Conservation (phyloP, 2,329 filamentous ascomycete species). For the Colletotrichum higginsianum region DNA sequence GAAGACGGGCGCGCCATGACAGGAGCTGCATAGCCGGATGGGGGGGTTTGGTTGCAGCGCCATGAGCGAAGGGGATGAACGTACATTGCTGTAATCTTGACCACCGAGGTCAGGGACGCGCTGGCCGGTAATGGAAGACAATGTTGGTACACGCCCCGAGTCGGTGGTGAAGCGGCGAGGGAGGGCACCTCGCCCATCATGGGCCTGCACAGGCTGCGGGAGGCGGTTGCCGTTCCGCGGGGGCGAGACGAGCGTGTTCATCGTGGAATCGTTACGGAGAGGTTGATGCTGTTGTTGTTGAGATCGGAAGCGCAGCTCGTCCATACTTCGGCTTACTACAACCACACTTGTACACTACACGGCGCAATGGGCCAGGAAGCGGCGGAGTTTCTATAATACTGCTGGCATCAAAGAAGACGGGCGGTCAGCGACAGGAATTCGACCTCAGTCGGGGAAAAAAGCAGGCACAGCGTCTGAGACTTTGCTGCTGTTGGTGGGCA, state of each 20-base stretch:
- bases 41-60: background rate
- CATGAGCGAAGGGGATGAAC: constrained; percentile 42
- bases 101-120: constrained; percentile 60
- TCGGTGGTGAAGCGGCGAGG: constrained; percentile 96
- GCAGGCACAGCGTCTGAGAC: background rate
- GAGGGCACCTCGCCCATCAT: constrained; percentile 82
- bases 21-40: background rate
- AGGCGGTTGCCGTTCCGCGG: constrained; percentile 78
- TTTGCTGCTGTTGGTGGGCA: background rate
- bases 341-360: constrained; percentile 62
- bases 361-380: constrained; percentile 50
- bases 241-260: constrained; percentile 82
- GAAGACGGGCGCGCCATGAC: background rate
- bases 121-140: constrained; percentile 73
- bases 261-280: constrained; percentile 81
- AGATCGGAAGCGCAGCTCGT: constrained; percentile 83
- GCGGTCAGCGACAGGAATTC: constrained; percentile 37
- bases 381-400: constrained; percentile 54
- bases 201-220: constrained; percentile 66
- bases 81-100: constrained; percentile 66
- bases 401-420: constrained; percentile 40
- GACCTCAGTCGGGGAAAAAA: background rate
- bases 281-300: constrained; percentile 84
- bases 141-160: constrained; percentile 84
- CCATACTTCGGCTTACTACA: constrained; percentile 69